Percentiles rank a stretch among this genome's conserved stretches.
phyloP scores from a whole-genome alignment of 2,329 filamentous ascomycete genomes.

The Myriosclerotinia scirpicola region DNA sequence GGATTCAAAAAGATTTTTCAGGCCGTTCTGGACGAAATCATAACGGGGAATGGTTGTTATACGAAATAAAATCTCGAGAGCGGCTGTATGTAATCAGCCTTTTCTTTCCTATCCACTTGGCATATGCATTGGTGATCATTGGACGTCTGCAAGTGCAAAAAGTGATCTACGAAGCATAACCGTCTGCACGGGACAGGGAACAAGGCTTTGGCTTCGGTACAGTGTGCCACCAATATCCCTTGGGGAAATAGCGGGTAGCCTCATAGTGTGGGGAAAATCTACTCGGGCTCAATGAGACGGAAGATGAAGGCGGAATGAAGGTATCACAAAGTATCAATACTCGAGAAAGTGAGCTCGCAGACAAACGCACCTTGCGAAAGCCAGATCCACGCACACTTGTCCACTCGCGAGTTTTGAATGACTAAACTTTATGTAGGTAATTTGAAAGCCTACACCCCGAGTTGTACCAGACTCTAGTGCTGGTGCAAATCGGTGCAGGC shows the following conservation, averaged over 20 bases:
- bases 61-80: background rate
- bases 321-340: background rate
- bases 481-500: background rate
- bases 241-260: background rate
- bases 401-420: background rate
- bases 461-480: background rate
- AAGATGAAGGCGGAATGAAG: background rate
- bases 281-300: slow-evolving; percentile 2
- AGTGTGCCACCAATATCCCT: slow-evolving; percentile 10
- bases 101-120: slow-evolving; percentile 15
- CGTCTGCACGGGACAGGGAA: slow-evolving; percentile 1
- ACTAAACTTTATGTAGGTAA: background rate
- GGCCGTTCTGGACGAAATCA: background rate
- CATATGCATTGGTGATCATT: slow-evolving; percentile 16
- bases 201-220: background rate
- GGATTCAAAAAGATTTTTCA: background rate
- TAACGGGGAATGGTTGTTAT: slow-evolving; percentile 6
- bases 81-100: slow-evolving; percentile 14
- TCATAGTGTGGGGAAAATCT: background rate
- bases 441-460: background rate
- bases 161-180: slow-evolving; percentile 8
- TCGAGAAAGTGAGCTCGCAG: background rate
- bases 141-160: background rate
- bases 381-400: too few relatives aligned
- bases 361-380: background rate